Conservation (phyloP, 805 yeast genomes). For the Ogataea degrootiae region DNA sequence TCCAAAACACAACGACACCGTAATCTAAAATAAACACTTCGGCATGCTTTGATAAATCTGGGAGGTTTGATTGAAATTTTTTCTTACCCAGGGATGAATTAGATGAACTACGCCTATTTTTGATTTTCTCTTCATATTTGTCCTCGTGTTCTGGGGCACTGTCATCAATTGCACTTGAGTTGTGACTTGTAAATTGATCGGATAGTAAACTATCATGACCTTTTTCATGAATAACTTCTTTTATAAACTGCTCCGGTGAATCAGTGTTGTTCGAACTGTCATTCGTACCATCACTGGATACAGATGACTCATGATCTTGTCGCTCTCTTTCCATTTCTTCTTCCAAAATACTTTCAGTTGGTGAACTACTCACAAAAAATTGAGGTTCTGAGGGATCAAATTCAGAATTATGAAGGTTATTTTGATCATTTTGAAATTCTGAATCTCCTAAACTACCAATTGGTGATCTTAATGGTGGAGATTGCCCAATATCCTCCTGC, state of each 20-base stretch:
- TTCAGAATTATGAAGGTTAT: slow-evolving; percentile 38
- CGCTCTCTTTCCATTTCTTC: slow-evolving; percentile 11
- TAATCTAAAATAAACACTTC: slow-evolving; percentile 87
- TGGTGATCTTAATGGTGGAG: slow-evolving; percentile 20
- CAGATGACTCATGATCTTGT: neutral
- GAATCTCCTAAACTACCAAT: slow-evolving; percentile 15
- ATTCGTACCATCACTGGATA: neutral
- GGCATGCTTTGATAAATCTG: slow-evolving; percentile 60
- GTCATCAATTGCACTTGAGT: neutral
- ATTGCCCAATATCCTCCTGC: slow-evolving; percentile 5
- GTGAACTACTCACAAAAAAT: slow-evolving; percentile 54
- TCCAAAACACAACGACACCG: slow-evolving; percentile 98
- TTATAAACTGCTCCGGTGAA: too few species aligned
- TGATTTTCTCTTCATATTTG: neutral
- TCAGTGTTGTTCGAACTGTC: too few species aligned
- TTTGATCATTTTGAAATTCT: slow-evolving; percentile 27
- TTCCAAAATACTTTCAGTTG: slow-evolving; percentile 27
- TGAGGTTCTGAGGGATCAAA: slow-evolving; percentile 94
- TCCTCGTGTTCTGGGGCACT: neutral
- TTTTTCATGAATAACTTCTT: neutral
- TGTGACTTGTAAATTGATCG: neutral
- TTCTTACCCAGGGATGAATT: slow-evolving; percentile 10
- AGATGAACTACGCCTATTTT: slow-evolving; percentile 10
- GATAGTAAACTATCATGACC: neutral
- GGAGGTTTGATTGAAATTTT: slow-evolving; percentile 17